phyloP scores from a whole-genome alignment of 73 alveolate species.

The Paramecium octaurelia region DNA sequence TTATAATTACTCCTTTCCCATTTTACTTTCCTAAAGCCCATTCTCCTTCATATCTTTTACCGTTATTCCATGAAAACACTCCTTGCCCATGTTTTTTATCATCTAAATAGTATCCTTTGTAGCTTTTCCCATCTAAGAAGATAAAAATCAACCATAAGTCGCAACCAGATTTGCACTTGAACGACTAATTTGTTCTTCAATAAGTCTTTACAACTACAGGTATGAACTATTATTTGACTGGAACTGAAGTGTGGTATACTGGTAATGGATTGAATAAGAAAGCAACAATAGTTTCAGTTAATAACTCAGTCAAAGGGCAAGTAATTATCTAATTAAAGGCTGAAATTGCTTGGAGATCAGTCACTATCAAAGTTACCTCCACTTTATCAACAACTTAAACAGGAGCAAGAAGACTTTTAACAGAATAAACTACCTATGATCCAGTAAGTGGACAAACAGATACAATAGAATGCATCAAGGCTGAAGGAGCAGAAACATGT shows the following conservation, averaged over 20 bases:
- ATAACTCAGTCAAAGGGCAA: not conserved
- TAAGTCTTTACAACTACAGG: not conserved
- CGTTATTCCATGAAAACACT: constrained; percentile 67
- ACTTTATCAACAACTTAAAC: not conserved
- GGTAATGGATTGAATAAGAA: not conserved
- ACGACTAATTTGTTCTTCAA: not conserved
- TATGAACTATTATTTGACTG: not conserved
- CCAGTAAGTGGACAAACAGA: not conserved
- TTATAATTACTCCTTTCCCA: constrained; percentile 68
- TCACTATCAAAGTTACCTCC: not conserved
- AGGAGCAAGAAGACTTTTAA: not conserved
- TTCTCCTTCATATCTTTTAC: constrained; percentile 80
- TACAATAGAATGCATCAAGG: not conserved
- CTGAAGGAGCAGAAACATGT: too few relatives aligned
- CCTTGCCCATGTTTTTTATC: constrained; percentile 78
- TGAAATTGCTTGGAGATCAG: not conserved
- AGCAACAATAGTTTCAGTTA: not conserved
- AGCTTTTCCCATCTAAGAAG: constrained; percentile 76
- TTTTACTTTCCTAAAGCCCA: constrained; percentile 77
- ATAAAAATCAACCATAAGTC: too few relatives aligned
- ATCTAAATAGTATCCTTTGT: constrained; percentile 70
- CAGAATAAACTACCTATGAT: not conserved
- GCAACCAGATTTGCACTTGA: not conserved
- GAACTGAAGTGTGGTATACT: not conserved
- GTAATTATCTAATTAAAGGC: not conserved